phyloP scores from a whole-genome alignment of 768 basidiomycete species.

The Boletus sp. region DNA sequence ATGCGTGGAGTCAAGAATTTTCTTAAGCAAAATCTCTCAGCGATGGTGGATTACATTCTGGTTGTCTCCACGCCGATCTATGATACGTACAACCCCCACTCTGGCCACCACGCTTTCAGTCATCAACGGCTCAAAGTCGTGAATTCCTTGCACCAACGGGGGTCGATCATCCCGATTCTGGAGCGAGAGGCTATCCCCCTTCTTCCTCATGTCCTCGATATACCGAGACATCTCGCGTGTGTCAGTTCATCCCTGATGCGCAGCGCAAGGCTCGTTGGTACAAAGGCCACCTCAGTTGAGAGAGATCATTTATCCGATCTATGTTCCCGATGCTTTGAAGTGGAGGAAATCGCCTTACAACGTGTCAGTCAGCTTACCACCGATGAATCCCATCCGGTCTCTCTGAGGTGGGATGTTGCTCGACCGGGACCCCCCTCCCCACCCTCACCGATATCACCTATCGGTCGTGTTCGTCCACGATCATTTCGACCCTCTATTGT shows the following conservation, averaged over 20 bases:
- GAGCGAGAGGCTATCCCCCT: constrained; percentile 69
- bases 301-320: constrained; percentile 49
- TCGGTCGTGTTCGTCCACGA: constrained; percentile 18
- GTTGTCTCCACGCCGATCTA: constrained; percentile 59
- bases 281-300: constrained; percentile 30
- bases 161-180: constrained; percentile 51
- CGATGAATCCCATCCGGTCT: constrained; percentile 9
- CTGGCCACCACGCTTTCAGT: constrained; percentile 33
- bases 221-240: constrained; percentile 73
- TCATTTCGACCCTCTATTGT: constrained; percentile 48
- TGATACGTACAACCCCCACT: constrained; percentile 24
- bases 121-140: constrained; percentile 53
- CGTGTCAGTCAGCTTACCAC: constrained; percentile 61
- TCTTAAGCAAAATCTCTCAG: constrained; percentile 54
- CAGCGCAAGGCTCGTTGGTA: constrained; percentile 44
- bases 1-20: constrained; percentile 79
- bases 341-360: constrained; percentile 66
- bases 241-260: constrained; percentile 76
- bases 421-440: constrained; percentile 6
- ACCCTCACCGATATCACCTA: constrained; percentile 23
- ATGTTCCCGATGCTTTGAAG: constrained; percentile 57
- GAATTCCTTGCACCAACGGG: constrained; percentile 56
- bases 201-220: constrained; percentile 71
- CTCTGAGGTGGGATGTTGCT: constrained; percentile 17
- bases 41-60: constrained; percentile 78